These are phyloP conservation scores for Yarrowia porcina DNA, from an alignment of 805 yeast species.

Conservation along the genomic window DNA sequence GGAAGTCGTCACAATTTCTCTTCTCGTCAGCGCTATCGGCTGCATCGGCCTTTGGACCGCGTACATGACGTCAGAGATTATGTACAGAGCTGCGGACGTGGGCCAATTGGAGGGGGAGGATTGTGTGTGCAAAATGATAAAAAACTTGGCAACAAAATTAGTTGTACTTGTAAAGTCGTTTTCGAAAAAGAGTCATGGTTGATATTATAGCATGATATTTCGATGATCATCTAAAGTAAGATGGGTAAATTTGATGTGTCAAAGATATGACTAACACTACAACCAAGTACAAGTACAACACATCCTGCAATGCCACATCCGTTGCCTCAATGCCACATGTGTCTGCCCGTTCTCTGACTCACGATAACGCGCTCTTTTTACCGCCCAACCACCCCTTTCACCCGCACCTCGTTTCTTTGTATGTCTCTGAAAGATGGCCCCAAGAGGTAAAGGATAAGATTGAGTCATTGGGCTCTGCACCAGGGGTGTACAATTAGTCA, in stretches of 20 bases:
- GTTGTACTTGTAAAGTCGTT: no score
- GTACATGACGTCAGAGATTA: neutral
- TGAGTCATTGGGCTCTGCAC: conserved; percentile 25
- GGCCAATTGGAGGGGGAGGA: neutral
- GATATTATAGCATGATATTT: no score
- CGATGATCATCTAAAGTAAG: no score
- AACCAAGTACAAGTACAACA: neutral
- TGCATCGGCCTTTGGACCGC: neutral
- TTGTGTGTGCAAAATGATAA: neutral
- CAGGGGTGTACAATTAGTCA: conserved; percentile 25
- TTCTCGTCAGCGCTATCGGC: neutral
- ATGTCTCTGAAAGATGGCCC: neutral
- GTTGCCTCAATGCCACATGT: no score
- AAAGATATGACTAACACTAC: no score
- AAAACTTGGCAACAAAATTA: neutral
- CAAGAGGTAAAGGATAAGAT: conserved; percentile 21
- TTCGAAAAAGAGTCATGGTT: no score
- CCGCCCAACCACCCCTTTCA: neutral
- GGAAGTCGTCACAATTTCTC: neutral
- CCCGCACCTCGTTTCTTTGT: neutral
- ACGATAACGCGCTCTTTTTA: neutral
- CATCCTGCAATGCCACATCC: no score
- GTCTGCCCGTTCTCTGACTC: no score
- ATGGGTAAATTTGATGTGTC: no score
- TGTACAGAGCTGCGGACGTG: neutral